Evolutionary conservation across 2,329 filamentous ascomycete genomes (phyloP).

Genomic region (Cercospora berteroae): DNA sequence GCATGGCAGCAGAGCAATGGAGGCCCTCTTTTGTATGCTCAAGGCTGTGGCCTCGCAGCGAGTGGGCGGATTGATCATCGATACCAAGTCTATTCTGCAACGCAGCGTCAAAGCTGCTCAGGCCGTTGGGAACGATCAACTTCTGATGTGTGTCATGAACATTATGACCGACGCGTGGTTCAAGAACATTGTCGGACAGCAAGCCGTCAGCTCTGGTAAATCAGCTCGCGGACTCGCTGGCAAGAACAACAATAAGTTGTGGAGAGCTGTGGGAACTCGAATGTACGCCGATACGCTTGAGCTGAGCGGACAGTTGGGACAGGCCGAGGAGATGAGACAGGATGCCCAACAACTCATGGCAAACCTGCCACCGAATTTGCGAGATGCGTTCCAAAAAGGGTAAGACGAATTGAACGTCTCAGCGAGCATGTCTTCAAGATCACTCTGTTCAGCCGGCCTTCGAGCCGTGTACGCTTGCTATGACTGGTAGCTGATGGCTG

Average conservation of each 20-base stretch:
- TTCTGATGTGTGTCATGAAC: constrained; percentile 77
- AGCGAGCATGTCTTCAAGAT: background rate
- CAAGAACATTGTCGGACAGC: constrained; percentile 69
- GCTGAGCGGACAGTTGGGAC: constrained; percentile 56
- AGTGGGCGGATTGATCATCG: constrained; percentile 62
- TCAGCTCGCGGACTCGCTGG: constrained; percentile 53
- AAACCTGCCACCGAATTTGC: constrained; percentile 25
- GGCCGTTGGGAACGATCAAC: constrained; percentile 69
- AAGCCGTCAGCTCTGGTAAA: constrained; percentile 52
- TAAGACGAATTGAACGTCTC: background rate
- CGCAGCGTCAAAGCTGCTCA: constrained; percentile 69
- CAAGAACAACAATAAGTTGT: constrained; percentile 44
- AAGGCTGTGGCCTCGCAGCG: constrained; percentile 54
- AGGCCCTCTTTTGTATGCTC: constrained; percentile 73
- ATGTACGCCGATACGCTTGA: constrained; percentile 75
- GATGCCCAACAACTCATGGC: constrained; percentile 27
- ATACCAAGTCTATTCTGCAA: constrained; percentile 76
- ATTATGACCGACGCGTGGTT: constrained; percentile 84
- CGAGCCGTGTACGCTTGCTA: background rate
- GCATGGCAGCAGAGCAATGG: constrained; percentile 72
- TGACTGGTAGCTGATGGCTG: background rate
- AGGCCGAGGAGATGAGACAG: constrained; percentile 30
- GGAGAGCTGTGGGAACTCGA: constrained; percentile 67
- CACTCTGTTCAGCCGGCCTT: background rate
- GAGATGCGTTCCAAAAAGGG: constrained; percentile 15